Percentiles rank a stretch among this genome's conserved stretches.
phyloP scores from a whole-genome alignment of 2,329 filamentous ascomycete species.

The Saccharata proteae region DNA sequence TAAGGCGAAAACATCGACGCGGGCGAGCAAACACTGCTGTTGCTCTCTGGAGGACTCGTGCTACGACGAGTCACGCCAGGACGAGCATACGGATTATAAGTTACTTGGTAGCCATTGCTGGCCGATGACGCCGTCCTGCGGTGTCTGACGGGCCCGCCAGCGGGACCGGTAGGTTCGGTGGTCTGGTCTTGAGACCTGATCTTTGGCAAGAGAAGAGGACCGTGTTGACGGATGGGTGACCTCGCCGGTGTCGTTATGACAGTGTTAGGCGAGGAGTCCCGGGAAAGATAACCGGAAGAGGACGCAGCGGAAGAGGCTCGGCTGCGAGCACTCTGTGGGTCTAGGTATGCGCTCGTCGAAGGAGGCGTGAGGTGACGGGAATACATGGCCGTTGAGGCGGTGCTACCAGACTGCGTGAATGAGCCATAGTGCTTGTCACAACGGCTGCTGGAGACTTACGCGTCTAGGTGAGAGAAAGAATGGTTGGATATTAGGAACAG shows the following conservation, averaged over 20 bases:
- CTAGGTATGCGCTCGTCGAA: constrained; percentile 20
- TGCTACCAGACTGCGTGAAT: constrained; percentile 24
- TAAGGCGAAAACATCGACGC: constrained; percentile 26
- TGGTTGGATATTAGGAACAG: too few relatives aligned
- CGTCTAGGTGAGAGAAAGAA: too few relatives aligned
- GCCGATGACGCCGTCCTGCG: constrained; percentile 41
- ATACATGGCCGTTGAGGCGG: constrained; percentile 24
- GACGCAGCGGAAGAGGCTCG: constrained; percentile 47
- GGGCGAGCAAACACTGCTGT: constrained; percentile 32
- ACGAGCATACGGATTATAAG: constrained; percentile 39
- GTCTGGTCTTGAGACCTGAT: constrained; percentile 76
- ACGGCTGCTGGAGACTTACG: too few relatives aligned
- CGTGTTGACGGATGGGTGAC: constrained; percentile 65
- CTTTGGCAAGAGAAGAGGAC: constrained; percentile 71
- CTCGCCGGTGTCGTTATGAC: constrained; percentile 53
- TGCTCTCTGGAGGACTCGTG: constrained; percentile 31
- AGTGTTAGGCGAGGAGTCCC: constrained; percentile 59
- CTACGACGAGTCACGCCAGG: constrained; percentile 33
- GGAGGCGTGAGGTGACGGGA: constrained; percentile 35
- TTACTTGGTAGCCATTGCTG: constrained; percentile 28
- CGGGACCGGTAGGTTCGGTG: constrained; percentile 41
- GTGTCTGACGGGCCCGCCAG: constrained; percentile 46
- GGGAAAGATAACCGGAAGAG: constrained; percentile 48
- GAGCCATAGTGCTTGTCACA: constrained; percentile 4
- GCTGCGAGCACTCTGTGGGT: constrained; percentile 26